Conservation (phyloP, 2,329 filamentous ascomycete genomes). For the Tolypocladium nubicola region DNA sequence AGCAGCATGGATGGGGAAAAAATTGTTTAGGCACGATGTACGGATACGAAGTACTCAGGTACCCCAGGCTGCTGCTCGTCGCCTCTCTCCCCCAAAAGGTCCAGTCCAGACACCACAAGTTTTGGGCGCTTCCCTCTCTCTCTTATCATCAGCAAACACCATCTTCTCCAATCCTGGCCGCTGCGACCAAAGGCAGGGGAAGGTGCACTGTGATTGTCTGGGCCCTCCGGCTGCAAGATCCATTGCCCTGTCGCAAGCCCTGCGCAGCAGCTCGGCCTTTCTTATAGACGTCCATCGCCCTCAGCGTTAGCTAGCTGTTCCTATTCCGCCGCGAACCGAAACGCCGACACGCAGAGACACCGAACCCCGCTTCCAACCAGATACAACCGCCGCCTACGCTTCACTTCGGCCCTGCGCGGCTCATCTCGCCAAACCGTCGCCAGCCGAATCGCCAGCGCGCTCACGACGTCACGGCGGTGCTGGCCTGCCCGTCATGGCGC, state of each 20-base stretch:
- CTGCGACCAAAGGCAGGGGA: neutral
- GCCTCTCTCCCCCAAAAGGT: neutral
- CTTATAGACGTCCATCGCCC: neutral
- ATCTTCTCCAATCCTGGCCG: neutral
- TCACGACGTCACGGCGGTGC: conserved; percentile 3
- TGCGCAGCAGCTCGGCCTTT: neutral
- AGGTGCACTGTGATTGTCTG: neutral
- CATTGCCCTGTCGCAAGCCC: neutral
- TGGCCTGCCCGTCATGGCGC: conserved; percentile 9
- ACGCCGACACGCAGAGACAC: neutral
- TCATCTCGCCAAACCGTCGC: conserved; percentile 21
- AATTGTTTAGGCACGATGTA: neutral
- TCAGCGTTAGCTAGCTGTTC: neutral
- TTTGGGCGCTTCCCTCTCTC: neutral
- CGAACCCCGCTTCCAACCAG: conserved; percentile 2
- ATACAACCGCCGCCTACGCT: neutral
- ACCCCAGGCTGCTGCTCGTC: neutral
- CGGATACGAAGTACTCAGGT: neutral
- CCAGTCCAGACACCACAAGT: neutral
- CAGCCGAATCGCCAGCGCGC: conserved; percentile 17
- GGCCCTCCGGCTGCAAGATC: neutral
- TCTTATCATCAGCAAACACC: neutral
- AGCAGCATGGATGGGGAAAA: neutral
- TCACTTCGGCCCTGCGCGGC: conserved; percentile 6
- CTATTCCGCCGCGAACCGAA: conserved; percentile 1